Evolutionary conservation across 2,329 filamentous ascomycete species (phyloP).

Genomic region (Mariannaea elegans): DNA sequence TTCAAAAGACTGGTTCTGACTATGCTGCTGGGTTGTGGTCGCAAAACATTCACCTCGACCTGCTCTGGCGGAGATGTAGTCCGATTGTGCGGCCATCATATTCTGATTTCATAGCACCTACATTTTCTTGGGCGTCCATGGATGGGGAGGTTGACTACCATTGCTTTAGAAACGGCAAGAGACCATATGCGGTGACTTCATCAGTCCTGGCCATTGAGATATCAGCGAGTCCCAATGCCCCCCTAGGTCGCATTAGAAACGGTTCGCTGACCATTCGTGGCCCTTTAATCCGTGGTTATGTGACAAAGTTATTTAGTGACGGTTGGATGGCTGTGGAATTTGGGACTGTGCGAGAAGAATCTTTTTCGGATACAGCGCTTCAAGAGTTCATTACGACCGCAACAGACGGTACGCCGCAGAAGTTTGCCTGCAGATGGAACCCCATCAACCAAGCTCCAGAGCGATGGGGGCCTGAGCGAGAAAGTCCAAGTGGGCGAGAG

Average conservation of each 20-base stretch:
- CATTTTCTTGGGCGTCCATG: conserved; percentile 38
- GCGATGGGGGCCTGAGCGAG: neutral
- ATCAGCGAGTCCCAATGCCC: conserved; percentile 15
- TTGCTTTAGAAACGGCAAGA: conserved; percentile 33
- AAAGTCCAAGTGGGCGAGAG: neutral
- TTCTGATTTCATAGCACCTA: conserved; percentile 29
- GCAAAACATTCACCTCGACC: conserved; percentile 34
- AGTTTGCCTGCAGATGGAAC: conserved; percentile 22
- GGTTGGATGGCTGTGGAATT: conserved; percentile 7
- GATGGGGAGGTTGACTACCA: conserved; percentile 36
- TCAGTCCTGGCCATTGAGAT: conserved; percentile 19
- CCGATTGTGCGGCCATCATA: neutral
- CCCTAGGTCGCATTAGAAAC: conserved; percentile 22
- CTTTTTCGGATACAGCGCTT: conserved; percentile 22
- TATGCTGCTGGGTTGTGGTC: conserved; percentile 45
- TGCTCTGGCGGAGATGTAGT: conserved; percentile 30
- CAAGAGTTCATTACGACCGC: neutral
- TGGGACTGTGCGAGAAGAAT: neutral
- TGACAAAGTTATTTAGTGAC: neutral
- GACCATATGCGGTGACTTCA: conserved; percentile 22
- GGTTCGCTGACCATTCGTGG: conserved; percentile 23
- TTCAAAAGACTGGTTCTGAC: conserved; percentile 27
- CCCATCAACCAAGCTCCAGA: neutral
- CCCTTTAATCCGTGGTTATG: conserved; percentile 11
- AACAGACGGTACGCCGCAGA: neutral